Percentiles rank a stretch among this genome's conserved stretches.
These are phyloP conservation scores for Chloris gayana DNA, from an alignment of 176 grass and related monocot genomes.

Conservation along the genomic window DNA sequence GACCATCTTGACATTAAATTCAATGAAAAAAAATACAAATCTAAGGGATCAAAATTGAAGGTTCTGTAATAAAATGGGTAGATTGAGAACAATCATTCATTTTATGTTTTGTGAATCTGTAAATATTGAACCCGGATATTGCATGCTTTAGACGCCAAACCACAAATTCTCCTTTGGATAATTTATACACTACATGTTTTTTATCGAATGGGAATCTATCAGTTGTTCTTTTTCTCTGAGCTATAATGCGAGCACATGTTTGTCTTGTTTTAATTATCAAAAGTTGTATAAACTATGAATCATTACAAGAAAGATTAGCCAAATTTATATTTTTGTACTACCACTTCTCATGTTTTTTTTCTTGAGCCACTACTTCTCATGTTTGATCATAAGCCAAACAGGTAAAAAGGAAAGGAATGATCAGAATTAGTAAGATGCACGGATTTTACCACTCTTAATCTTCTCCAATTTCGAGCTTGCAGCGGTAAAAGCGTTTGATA, in stretches of 20 bases:
- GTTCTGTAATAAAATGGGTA: background rate
- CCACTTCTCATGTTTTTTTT: background rate
- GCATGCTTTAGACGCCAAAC: background rate
- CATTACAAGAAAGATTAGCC: background rate
- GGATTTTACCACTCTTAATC: slow-evolving; percentile 73
- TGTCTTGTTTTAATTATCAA: slow-evolving; percentile 5
- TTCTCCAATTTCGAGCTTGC: slow-evolving; percentile 86
- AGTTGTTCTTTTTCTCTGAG: background rate
- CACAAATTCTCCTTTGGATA: background rate
- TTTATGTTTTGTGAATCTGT: background rate
- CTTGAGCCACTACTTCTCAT: background rate
- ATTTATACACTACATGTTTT: background rate
- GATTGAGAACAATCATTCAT: background rate
- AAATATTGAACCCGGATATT: background rate
- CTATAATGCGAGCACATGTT: background rate
- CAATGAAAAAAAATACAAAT: background rate
- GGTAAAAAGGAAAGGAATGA: background rate
- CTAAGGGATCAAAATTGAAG: background rate
- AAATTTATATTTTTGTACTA: too few species aligned
- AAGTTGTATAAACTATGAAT: background rate
- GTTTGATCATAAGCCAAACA: slow-evolving; percentile 7
- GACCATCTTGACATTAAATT: slow-evolving; percentile 9
- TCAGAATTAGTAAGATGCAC: background rate
- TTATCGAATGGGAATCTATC: background rate
- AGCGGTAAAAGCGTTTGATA: slow-evolving; percentile 84